Conservation (phyloP, 2,329 filamentous ascomycete genomes). For the Penicillium crustosum region DNA sequence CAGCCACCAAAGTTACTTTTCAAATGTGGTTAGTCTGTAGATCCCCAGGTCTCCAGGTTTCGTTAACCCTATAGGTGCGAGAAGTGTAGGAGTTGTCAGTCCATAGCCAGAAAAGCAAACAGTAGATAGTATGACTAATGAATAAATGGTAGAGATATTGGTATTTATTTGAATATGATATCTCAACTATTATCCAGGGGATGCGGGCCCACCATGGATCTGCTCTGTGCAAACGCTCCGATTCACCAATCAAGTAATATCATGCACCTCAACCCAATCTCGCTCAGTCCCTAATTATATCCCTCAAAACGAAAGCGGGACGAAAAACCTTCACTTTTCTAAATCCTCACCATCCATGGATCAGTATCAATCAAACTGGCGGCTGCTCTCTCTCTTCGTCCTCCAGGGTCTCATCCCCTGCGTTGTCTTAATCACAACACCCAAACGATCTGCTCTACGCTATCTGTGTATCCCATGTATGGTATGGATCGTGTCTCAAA, state of each 20-base stretch:
- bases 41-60: not conserved
- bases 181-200: not conserved
- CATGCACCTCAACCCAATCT: too few relatives aligned
- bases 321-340: not conserved
- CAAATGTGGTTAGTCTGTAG: not conserved
- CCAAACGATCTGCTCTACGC: conserved; percentile 11
- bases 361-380: not conserved
- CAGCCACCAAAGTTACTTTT: not conserved
- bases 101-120: not conserved
- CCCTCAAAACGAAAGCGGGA: not conserved
- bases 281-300: not conserved
- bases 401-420: conserved; percentile 5
- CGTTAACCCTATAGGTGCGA: not conserved
- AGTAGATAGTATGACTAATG: not conserved
- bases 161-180: too few relatives aligned
- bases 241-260: not conserved
- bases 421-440: conserved; percentile 10
- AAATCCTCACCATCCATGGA: not conserved
- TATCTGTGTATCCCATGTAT: conserved; percentile 15
- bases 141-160: not conserved
- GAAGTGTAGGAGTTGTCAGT: not conserved
- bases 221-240: not conserved
- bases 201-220: not conserved
- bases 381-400: not conserved
- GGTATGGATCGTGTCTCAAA: conserved; percentile 5